Base-by-base conservation (phyloP, 2,329 filamentous ascomycete species). In the Didymosphaeria variabile region DNA sequence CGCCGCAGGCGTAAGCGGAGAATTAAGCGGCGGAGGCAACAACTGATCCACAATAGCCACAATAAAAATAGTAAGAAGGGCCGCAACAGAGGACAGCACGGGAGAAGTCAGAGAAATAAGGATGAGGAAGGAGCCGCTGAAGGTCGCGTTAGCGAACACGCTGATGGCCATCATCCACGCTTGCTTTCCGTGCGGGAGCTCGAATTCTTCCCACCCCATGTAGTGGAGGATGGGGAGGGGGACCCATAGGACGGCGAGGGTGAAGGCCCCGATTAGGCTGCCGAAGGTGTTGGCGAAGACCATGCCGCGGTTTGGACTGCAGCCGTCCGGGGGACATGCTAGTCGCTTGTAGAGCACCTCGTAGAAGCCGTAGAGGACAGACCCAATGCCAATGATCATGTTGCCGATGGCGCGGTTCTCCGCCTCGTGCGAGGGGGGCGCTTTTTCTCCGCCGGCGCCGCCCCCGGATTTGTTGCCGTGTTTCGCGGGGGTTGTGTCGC, bases 281-380 rank as follows among this genome's bases (percentile, higher is more conserved):
- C 93, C 95, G 72, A 98, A 95, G 0, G 91, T 90, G 76, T 97
- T 98, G 71, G 95, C 94, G 70, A 99, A 98, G 62, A 98, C 89
- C 84, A 97, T 95, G 69, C 93, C 94, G n/a, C 94, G 88, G n/a
- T 87, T 88, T 0, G 95, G 88, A 46, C 87, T 90, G 57, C 90
- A 91, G 53, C 93, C 94, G 67, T 97, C 94, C 0, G 95, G 95
- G 12, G 95, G 95, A 75, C 95, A 99, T 15, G 94, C 94, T 61
- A 90, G 89, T 61, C 90, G 89, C 84, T 99, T 99, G 82, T 99
- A 99, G 42, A 99, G 79, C 6, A 99, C 95, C 79, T 99, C 95
- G 79, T 99, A 99, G 51, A 99, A 89, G 0, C 95, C 95, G 77
- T 99, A 99, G 19, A 99, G 85, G 7, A 99, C 89, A 67, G 91